Percentiles rank a stretch among this genome's conserved stretches.
phyloP scores from a whole-genome alignment of 2,329 filamentous ascomycete species.

The Sarocladium kiliense region DNA sequence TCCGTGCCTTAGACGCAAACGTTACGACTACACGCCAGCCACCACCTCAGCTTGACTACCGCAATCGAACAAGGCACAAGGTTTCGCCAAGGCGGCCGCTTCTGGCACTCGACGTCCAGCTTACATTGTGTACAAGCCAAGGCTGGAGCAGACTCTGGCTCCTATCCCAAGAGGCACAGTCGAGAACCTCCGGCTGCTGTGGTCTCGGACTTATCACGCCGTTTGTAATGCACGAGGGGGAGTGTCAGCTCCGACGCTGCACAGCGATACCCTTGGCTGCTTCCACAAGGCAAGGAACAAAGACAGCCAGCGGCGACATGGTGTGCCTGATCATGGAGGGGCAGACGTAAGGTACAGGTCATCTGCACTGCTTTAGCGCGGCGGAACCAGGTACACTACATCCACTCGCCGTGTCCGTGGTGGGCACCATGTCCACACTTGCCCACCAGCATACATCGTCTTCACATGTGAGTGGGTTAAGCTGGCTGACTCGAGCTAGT shows the following conservation, averaged over 20 bases:
- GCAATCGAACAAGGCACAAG: constrained; percentile 8
- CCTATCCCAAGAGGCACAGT: too few species aligned
- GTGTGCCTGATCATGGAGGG: constrained; percentile 9
- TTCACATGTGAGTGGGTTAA: neutral
- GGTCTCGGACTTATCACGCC: neutral
- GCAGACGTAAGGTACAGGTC: constrained; percentile 10
- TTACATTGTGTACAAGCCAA: neutral
- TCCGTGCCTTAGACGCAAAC: constrained; percentile 6
- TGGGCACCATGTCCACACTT: neutral
- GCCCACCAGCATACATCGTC: neutral
- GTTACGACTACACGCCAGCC: neutral
- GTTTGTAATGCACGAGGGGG: constrained; percentile 1
- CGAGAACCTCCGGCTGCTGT: neutral
- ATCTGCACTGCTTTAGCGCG: constrained; percentile 7
- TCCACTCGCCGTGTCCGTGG: neutral
- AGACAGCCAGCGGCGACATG: neutral
- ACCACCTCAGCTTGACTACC: neutral
- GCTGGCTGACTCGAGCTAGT: constrained; percentile 2
- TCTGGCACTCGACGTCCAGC: neutral
- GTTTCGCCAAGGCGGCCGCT: constrained; percentile 3
- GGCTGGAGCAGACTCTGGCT: neutral
- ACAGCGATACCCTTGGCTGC: neutral
- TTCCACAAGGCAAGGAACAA: neutral
- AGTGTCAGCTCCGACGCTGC: neutral
- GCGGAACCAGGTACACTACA: constrained; percentile 7